Conservation (phyloP, 106 monocot genomes). For the Dendrobium catenatum region DNA sequence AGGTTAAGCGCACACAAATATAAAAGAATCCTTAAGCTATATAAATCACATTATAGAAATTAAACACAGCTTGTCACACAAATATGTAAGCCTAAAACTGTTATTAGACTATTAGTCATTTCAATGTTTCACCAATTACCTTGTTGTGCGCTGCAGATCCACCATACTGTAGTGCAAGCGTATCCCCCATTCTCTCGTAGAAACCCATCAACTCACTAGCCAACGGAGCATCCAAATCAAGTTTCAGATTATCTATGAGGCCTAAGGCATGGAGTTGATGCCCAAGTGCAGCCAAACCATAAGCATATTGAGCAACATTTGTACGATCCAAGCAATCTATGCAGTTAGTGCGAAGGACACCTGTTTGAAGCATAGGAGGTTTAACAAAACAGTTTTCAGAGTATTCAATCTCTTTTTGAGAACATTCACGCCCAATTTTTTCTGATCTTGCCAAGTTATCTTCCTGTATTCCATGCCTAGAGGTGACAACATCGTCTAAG, state of each 20-base stretch:
- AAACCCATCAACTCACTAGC: conserved; percentile 72
- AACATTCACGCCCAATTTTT: neutral
- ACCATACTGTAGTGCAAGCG: conserved; percentile 91
- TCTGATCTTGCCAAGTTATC: neutral
- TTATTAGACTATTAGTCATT: neutral
- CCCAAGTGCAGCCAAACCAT: conserved; percentile 83
- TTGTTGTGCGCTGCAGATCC: conserved; percentile 99
- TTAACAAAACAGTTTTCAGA: conserved; percentile 1
- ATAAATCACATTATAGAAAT: neutral
- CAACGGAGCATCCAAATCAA: conserved; percentile 64
- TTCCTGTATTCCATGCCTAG: neutral
- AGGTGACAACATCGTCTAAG: neutral
- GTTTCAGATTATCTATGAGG: conserved; percentile 38
- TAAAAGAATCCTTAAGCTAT: neutral
- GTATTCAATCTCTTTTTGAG: neutral
- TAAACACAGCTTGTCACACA: neutral
- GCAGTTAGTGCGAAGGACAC: conserved; percentile 67
- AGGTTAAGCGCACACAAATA: neutral
- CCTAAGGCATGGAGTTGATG: conserved; percentile 76
- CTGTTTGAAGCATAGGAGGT: conserved; percentile 3
- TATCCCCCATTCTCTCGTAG: conserved; percentile 97
- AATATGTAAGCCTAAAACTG: neutral
- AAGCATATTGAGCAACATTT: conserved; percentile 98
- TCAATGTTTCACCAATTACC: conserved; percentile 31
- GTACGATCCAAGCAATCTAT: conserved; percentile 99